phyloP scores from a whole-genome alignment of 164 flowering plant species.

The Paratinospora sagittata region DNA sequence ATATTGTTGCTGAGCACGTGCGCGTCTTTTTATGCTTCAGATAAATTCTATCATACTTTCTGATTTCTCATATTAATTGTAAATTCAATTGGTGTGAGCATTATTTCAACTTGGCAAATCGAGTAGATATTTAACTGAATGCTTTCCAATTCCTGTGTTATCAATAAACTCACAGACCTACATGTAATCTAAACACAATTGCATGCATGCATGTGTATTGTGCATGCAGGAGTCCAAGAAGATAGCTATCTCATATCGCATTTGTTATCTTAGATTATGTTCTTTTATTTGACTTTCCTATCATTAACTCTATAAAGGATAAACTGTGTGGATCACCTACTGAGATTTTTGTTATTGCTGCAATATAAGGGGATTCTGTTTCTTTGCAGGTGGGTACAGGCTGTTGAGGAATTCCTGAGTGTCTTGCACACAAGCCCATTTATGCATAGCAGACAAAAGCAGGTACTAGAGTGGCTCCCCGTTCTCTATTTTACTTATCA shows the following conservation, averaged over 20 bases:
- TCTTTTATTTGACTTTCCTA: background rate
- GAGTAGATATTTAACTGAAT: background rate
- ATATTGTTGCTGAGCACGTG: background rate
- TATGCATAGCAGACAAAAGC: slow-evolving; percentile 28
- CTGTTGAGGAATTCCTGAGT: slow-evolving; percentile 45
- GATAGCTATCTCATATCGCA: background rate
- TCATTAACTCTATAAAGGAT: background rate
- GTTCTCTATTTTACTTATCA: background rate
- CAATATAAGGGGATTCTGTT: background rate
- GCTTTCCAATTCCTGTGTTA: background rate
- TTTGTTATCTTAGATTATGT: background rate
- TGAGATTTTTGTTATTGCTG: background rate
- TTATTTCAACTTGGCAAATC: no score
- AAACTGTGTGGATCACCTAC: background rate
- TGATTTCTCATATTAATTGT: no score
- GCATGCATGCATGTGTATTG: no score
- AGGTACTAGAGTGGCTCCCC: slow-evolving; percentile 20
- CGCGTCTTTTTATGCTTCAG: background rate
- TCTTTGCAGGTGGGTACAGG: slow-evolving; percentile 56
- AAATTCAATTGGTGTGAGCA: no score
- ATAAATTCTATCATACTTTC: background rate
- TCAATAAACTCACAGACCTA: background rate
- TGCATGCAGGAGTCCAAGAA: no score
- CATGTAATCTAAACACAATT: background rate
- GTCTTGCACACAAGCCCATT: slow-evolving; percentile 36